Conservation (phyloP, 2,329 filamentous ascomycete species). For the Clonostachys byssicola region DNA sequence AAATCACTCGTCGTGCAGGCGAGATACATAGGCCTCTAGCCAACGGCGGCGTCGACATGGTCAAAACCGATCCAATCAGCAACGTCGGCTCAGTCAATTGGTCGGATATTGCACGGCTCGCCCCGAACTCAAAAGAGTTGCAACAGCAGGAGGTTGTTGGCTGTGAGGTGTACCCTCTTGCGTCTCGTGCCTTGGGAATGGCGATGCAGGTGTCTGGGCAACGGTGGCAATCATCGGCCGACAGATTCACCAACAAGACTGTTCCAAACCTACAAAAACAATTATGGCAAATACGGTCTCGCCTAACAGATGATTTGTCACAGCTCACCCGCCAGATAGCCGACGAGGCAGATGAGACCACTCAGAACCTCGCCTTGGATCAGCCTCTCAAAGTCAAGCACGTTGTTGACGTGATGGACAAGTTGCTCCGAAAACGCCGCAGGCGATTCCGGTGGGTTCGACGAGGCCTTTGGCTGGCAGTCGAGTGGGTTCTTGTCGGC, state of each 20-base stretch:
- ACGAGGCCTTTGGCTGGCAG: constrained; percentile 70
- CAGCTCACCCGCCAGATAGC: constrained; percentile 62
- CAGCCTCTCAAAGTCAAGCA: constrained; percentile 78
- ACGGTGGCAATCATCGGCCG: constrained; percentile 55
- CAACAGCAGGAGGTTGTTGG: constrained; percentile 29
- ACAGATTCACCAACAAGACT: constrained; percentile 53
- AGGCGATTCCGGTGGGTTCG: constrained; percentile 69
- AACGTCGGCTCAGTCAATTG: constrained; percentile 23
- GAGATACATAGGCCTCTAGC: constrained; percentile 31
- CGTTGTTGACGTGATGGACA: constrained; percentile 73
- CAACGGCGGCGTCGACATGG: constrained; percentile 7
- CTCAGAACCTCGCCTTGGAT: constrained; percentile 68
- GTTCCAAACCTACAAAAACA: constrained; percentile 45
- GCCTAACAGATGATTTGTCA: constrained; percentile 48
- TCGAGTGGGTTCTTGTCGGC: constrained; percentile 85
- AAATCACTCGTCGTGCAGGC: constrained; percentile 66
- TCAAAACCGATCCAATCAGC: constrained; percentile 9
- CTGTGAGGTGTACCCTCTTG: constrained; percentile 43
- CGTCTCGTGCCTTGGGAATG: constrained; percentile 44
- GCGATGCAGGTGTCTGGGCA: constrained; percentile 43
- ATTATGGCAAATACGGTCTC: constrained; percentile 40
- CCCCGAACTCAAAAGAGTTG: constrained; percentile 23
- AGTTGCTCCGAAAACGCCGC: constrained; percentile 66
- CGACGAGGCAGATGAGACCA: constrained; percentile 77
- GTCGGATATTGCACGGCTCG: constrained; percentile 37